A percentile compares a stretch with the other conserved stretches of the same genome.
These are phyloP conservation scores for Russula abietina DNA, from an alignment of 768 basidiomycete genomes.

Conservation along the genomic window DNA sequence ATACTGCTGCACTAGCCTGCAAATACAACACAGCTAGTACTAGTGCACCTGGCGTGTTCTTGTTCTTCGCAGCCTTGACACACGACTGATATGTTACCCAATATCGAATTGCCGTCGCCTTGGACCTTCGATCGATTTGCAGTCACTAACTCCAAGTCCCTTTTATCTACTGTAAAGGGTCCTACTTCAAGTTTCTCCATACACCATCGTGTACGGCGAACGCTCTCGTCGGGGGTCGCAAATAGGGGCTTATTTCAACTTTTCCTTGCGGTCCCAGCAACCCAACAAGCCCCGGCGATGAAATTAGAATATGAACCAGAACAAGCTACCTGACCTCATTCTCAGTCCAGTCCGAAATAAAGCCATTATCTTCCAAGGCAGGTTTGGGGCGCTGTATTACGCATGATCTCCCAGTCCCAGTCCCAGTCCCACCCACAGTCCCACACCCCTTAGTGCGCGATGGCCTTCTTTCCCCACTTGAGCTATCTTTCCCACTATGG, in stretches of 20 bases:
- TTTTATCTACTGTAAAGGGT: too few species aligned
- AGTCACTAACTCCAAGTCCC: too few species aligned
- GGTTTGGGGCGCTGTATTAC: neutral
- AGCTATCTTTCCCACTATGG: constrained; percentile 13
- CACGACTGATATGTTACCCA: too few species aligned
- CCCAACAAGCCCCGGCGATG: neutral
- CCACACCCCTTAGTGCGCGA: too few species aligned
- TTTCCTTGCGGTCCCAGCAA: neutral
- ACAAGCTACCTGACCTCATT: neutral
- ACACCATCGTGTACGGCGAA: neutral
- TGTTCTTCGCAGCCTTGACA: neutral
- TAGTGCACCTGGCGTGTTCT: neutral
- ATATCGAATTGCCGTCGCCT: too few species aligned
- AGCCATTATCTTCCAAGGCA: neutral
- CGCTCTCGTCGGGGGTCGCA: neutral
- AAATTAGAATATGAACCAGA: neutral
- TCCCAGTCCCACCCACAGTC: neutral
- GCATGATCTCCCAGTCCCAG: neutral
- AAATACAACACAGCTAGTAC: too few species aligned
- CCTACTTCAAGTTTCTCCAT: too few species aligned
- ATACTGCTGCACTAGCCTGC: too few species aligned
- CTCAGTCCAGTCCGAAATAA: constrained; percentile 14
- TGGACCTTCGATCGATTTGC: too few species aligned
- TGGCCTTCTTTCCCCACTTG: constrained; percentile 13
- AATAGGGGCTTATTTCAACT: neutral